These are phyloP conservation scores for Nigrospora sphaerica DNA, from an alignment of 2,329 filamentous ascomycete species.

Conservation along the genomic window DNA sequence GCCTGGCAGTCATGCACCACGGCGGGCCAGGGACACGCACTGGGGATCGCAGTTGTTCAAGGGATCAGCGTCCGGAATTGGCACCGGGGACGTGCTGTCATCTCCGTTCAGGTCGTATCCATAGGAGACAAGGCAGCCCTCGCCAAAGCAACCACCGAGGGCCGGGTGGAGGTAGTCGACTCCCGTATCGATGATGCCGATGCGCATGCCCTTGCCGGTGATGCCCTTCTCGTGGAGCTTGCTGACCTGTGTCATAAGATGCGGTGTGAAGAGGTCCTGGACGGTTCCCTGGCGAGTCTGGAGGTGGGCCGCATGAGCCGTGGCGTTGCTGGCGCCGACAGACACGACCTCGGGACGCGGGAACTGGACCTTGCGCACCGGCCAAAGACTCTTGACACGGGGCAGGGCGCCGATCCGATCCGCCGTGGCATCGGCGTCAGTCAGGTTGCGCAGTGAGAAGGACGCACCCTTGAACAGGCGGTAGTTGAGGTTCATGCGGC, in stretches of 20 bases:
- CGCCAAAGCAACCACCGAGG: constrained; percentile 45
- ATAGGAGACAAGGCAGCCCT: constrained; percentile 36
- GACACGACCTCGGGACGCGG: constrained; percentile 3
- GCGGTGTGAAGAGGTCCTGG: constrained; percentile 9
- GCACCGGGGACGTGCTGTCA: constrained; percentile 15
- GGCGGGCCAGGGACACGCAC: constrained; percentile 13
- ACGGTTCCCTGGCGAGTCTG: no score
- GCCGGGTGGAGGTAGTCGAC: constrained; percentile 44
- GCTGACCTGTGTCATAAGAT: constrained; percentile 28
- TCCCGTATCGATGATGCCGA: constrained; percentile 31
- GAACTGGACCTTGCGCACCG: constrained; percentile 14
- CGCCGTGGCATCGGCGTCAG: constrained; percentile 4
- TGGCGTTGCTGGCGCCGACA: no score
- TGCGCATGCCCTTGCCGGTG: constrained; percentile 35
- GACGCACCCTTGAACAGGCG: constrained; percentile 14
- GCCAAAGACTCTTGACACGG: constrained; percentile 21
- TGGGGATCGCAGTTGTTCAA: constrained; percentile 31
- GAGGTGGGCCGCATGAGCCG: no score
- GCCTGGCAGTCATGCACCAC: no score
- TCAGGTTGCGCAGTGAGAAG: constrained; percentile 7
- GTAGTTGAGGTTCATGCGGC: constrained; percentile 12
- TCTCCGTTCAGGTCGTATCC: constrained; percentile 41
- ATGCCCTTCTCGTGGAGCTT: constrained; percentile 33
- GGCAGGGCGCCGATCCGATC: constrained; percentile 13
- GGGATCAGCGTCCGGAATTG: constrained; percentile 31